Evolutionary conservation across 192 early-diverging fungal genomes (phyloP).

Genomic region (Linnemannia elongata): DNA sequence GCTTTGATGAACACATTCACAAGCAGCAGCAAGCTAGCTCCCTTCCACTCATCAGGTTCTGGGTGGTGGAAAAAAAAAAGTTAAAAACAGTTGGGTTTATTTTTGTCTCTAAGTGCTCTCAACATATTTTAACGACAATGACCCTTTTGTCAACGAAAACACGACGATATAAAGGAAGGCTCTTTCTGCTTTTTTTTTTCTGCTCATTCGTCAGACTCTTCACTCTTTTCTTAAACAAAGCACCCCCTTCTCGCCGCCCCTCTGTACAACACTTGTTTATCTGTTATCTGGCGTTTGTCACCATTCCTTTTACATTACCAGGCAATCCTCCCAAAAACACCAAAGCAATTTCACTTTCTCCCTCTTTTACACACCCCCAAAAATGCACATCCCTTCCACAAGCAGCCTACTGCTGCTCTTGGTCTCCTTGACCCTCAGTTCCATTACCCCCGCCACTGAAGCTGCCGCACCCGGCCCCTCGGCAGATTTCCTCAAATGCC

Average conservation of each 20-base stretch:
- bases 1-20: not conserved
- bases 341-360: not conserved
- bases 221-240: not conserved
- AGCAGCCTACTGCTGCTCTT: slow-evolving; percentile 24
- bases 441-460: slow-evolving; percentile 1
- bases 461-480: slow-evolving; percentile 7
- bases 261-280: not conserved
- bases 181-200: not conserved
- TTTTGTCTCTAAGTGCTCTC: not conserved
- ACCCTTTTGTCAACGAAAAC: not conserved
- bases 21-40: not conserved
- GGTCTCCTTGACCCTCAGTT: not conserved
- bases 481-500: slow-evolving; percentile 9
- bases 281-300: not conserved
- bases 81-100: slow-evolving; percentile 1
- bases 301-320: not conserved
- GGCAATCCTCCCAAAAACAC: not conserved
- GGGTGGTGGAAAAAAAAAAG: not conserved
- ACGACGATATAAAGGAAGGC: not conserved
- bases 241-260: not conserved
- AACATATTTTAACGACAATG: not conserved
- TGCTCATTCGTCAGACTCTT: not conserved
- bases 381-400: slow-evolving; percentile 19
- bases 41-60: not conserved
- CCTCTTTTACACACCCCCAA: not conserved